Base-by-base conservation (phyloP, 805 yeast species). In the Phaffomyces opuntiae region DNA sequence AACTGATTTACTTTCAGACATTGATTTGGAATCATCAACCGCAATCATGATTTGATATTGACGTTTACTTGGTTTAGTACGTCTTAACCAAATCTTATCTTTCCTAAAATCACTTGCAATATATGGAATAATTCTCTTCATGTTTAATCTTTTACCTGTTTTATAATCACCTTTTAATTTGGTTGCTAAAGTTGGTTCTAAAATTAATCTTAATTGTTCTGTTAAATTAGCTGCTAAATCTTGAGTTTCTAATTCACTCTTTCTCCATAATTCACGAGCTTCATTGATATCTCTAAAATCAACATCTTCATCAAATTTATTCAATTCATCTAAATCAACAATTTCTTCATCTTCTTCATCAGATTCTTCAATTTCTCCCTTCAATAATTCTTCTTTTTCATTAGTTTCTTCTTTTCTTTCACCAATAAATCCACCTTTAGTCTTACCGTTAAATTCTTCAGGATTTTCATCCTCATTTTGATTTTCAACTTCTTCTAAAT, bases 41-140 rank as follows among this genome's bases (percentile, higher is more conserved):
- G 99, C 90, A 53, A 93, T 85, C 96, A 95, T 87, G 51, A 93
- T 87, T 69, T 93, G 99, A 64, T 93, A 93, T 62, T 90, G 93
- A 59, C 99, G 81, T 70, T 93, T 93, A 54, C 95, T 86, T 46
- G 99, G 99, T 62, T 93, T 91, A 7, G 97, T 89, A 66, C 99
- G 80, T 62, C 96, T 80, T 68, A 93, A 75, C 99, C 99, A 93
- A 48, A 93, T 93, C 72, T 93, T 93, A 65, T 93, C 99, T 64
- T 93, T 93, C 59, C 96, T 81, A 78, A 88, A 93, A 59, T 89
- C 96, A 35, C 96, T 87, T 0, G 99, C 99, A 70, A 93, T 93
- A 65, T 91, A 93, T 7, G 98, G 96, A 59, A 93, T 93, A 57
- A 93, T 93, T 54, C 97, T 76, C 72, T 91, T 93, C 98, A 93